These are phyloP conservation scores for Agrocybe praecox DNA, from an alignment of 768 basidiomycete species.

Conservation along the genomic window DNA sequence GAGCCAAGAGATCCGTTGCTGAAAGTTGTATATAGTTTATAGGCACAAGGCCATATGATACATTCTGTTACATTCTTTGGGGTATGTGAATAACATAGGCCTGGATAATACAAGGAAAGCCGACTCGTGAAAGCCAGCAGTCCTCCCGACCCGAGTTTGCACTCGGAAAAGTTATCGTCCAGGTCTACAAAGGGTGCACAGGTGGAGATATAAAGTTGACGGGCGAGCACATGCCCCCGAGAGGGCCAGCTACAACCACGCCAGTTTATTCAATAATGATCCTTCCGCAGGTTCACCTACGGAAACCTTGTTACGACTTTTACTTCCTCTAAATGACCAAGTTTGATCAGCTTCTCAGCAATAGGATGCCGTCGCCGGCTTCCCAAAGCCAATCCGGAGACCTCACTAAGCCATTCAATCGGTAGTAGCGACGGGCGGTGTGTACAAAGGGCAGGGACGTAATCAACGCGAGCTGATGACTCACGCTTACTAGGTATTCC, in stretches of 20 bases:
- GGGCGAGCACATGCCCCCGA: slow-evolving; percentile 37
- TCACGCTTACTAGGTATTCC: slow-evolving; percentile 88
- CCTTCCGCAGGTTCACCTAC: slow-evolving; percentile 84
- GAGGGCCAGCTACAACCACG: slow-evolving; percentile 33
- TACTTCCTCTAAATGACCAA: slow-evolving; percentile 86
- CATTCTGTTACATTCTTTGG: slow-evolving; percentile 28
- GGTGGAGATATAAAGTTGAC: slow-evolving; percentile 41
- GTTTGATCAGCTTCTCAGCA: slow-evolving; percentile 62
- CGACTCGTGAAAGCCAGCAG: neutral
- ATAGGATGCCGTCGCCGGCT: slow-evolving; percentile 51
- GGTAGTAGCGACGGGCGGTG: slow-evolving; percentile 90
- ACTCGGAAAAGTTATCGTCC: slow-evolving; percentile 13
- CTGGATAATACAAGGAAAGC: slow-evolving; percentile 17
- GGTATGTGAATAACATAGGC: slow-evolving; percentile 30
- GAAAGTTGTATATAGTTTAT: slow-evolving; percentile 39
- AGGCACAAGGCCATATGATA: slow-evolving; percentile 26
- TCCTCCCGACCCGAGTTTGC: slow-evolving; percentile 9
- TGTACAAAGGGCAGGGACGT: slow-evolving; percentile 91
- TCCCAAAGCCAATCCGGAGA: slow-evolving; percentile 76
- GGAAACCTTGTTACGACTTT: slow-evolving; percentile 84
- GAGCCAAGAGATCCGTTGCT: slow-evolving; percentile 77
- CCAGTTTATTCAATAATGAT: slow-evolving; percentile 57
- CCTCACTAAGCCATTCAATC: slow-evolving; percentile 92
- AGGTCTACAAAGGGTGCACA: slow-evolving; percentile 45
- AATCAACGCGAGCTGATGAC: slow-evolving; percentile 90